These are phyloP conservation scores for Didymella pinodella DNA, from an alignment of 2,329 filamentous ascomycete species.

Conservation along the genomic window DNA sequence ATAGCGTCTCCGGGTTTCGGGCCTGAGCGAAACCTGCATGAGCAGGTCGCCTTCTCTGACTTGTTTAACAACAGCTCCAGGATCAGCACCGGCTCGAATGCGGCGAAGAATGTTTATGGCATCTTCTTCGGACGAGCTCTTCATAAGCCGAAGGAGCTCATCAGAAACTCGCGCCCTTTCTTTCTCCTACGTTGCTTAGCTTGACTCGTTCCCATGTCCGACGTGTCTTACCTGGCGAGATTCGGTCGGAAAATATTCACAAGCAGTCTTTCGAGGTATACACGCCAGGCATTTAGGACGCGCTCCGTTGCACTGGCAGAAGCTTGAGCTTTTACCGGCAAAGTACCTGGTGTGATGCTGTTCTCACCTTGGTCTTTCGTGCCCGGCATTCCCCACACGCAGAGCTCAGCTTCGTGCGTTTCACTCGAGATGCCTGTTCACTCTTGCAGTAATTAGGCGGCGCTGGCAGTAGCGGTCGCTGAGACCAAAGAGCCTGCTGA, in stretches of 20 bases:
- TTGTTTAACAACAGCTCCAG: constrained; percentile 21
- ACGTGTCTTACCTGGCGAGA: constrained; percentile 1
- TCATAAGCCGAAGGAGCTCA: background rate
- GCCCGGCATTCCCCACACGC: constrained; percentile 5
- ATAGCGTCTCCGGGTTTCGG: constrained; percentile 26
- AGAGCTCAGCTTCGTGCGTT: constrained; percentile 1
- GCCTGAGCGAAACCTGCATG: constrained; percentile 22
- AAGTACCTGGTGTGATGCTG: background rate
- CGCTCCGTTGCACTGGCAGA: constrained; percentile 1
- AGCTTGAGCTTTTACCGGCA: background rate
- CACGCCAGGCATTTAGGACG: constrained; percentile 9
- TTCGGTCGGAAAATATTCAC: constrained; percentile 2
- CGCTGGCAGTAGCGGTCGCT: constrained; percentile 1
- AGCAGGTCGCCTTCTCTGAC: constrained; percentile 24
- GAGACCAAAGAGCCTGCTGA: background rate
- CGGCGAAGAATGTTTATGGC: constrained; percentile 21
- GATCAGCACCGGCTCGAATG: constrained; percentile 26
- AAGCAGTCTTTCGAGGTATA: constrained; percentile 1
- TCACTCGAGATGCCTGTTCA: background rate
- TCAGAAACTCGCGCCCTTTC: background rate
- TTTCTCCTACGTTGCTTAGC: constrained; percentile 4
- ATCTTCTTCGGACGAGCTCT: constrained; percentile 2
- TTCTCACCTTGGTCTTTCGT: constrained; percentile 7
- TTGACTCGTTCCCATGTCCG: too few species aligned
- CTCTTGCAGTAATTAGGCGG: background rate